phyloP scores from a whole-genome alignment of 257 asterid species.

The Solanum arcanum region DNA sequence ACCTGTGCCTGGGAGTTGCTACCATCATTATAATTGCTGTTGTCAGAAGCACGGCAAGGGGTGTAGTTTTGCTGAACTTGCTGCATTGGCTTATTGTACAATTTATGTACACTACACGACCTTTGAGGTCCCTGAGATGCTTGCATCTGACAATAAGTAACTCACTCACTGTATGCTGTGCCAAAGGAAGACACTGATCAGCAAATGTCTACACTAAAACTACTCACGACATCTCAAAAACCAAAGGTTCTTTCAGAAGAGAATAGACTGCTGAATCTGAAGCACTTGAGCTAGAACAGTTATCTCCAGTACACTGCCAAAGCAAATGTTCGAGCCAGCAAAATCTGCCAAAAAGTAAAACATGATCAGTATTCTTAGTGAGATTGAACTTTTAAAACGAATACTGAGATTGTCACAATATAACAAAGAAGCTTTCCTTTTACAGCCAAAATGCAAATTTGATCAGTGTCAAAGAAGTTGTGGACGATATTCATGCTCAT shows the following conservation, averaged over 20 bases:
- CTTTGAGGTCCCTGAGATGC: conserved; percentile 47
- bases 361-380: background rate
- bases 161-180: background rate
- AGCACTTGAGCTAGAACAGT: background rate
- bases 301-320: background rate
- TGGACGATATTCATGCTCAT: background rate
- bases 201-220: background rate
- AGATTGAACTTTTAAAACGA: background rate
- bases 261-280: background rate
- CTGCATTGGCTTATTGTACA: conserved; percentile 39
- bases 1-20: conserved; percentile 40
- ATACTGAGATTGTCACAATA: background rate
- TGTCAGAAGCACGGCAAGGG: conserved; percentile 35
- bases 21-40: conserved; percentile 16
- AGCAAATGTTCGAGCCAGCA: background rate
- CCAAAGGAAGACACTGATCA: background rate
- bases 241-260: background rate
- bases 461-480: background rate
- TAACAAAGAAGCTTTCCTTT: background rate
- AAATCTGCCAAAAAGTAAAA: background rate
- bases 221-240: background rate
- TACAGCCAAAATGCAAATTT: background rate
- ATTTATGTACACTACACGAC: conserved; percentile 27
- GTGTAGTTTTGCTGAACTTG: conserved; percentile 34
- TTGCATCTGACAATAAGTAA: conserved; percentile 36